Evolutionary conservation across 345 rosid species (phyloP), one percentile per base, ranked within the genome.

Genomic region (Kernera saxatilis): DNA sequence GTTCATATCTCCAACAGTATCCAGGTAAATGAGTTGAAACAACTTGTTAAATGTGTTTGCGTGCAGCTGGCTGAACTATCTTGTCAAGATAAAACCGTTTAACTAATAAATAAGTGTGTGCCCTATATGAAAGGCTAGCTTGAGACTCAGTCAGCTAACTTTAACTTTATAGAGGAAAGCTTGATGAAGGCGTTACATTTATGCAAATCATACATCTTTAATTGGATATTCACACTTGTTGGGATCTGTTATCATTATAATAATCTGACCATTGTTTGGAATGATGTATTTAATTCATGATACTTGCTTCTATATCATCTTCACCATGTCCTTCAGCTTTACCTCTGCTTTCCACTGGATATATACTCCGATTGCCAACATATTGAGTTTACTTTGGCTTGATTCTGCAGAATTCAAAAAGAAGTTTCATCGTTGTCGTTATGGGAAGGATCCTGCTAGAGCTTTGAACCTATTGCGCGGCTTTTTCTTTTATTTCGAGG

Each of bases 401-500:
- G 56, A 2, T 65, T 19, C 66, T 79, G 81, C 86, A 87, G 98
- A 85, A 67, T 79, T 92, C 49, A 65, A 55, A 53, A 57, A 35
- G 40, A 8, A 43, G 71, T 67, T 62, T 32, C 79, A 17, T 44
- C 51, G 27, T 46, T 26, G 12, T 49, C 55, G 52, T 45, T 12
- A 14, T 53, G 8, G 9, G 27, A 68, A 23, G 58, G 80, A 87
- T 70, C 41, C 0, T 25, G 57, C 10, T 33, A 73, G 77, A 73
- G 74, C 59, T 43, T 75, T 89, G 67, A 84, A 81, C 75, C 79
- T 92, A 45, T 75, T 92, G 64, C 98, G 94, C 8, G 96, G 91
- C 44, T 89, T 89, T 71, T 83, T 85, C 86, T 92, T 64, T 73
- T 89, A 90, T 82, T 43, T 89, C 73, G 35, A 79, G 83, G 98